Evolutionary conservation across 208 protist species (phyloP).

Genomic region (Crithidia mellificae): DNA sequence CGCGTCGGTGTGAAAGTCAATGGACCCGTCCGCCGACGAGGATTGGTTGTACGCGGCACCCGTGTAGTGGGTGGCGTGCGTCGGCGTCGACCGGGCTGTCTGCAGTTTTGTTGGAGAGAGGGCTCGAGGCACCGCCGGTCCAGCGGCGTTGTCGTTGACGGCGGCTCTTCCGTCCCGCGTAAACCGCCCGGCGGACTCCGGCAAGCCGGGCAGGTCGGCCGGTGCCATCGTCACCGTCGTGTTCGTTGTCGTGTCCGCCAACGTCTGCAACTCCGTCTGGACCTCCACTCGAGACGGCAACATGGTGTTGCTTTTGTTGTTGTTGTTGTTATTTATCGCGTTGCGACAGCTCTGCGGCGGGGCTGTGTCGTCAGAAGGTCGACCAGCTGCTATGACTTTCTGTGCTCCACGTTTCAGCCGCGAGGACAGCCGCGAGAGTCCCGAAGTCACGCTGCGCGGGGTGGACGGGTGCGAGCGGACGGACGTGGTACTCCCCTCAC

Average conservation of each 20-base stretch:
- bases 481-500: background rate
- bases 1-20: slow-evolving; percentile 14
- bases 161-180: background rate
- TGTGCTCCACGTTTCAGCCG: slow-evolving; percentile 14
- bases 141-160: too few species aligned
- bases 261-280: background rate
- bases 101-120: background rate
- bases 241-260: background rate
- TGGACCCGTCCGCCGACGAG: slow-evolving; percentile 12
- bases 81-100: background rate
- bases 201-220: background rate
- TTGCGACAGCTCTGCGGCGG: too few species aligned
- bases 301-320: background rate
- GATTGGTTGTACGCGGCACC: background rate
- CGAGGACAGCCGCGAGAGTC: slow-evolving; percentile 22
- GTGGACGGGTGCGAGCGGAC: slow-evolving; percentile 13
- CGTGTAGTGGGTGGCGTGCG: too few species aligned
- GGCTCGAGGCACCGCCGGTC: background rate
- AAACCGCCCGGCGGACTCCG: background rate
- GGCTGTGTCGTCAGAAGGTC: background rate
- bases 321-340: background rate
- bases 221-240: slow-evolving; percentile 1
- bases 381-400: background rate
- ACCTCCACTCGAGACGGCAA: background rate
- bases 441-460: slow-evolving; percentile 13